Base-by-base conservation (phyloP, 2,329 filamentous ascomycete genomes). In the Mariannaea elegans region DNA sequence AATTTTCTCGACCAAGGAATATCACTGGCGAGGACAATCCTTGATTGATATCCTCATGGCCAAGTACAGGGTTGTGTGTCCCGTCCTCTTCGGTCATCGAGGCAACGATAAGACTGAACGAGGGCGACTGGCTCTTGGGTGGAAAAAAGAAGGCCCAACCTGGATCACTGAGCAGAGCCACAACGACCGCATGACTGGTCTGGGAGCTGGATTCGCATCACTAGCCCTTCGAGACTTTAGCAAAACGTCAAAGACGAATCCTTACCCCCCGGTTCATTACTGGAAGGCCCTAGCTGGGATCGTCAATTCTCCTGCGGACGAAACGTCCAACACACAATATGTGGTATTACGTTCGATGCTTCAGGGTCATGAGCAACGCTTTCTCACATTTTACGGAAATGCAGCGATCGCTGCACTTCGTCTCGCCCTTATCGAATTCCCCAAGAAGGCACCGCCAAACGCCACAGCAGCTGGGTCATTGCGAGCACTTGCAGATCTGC, bases 41-140 rank as follows among this genome's bases (percentile, higher is more conserved):
- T 81, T 97, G 58, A 89, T 93, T 51, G 92, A 96, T 72, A 91
- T 98, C 59, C 82, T 98, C 27, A 89, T 97, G 70, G 82, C 94
- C 54, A 97, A 98, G 75, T 91, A 92, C 70, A 88, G 93, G 60
- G 82, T 91, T 14, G 82, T 87, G 3, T 97, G 93, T 69, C 94
- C 95, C 0, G 89, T 93, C 2, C 81, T 99, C 1, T 98, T 96
- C 73, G 94, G 94, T 16, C 87, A 94, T 65, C 84, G 87, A 41
- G 94, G 92, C 21, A 87, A 82, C 62, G 92, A 97, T 73, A 88
- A 83, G 62, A 96, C 89, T 1, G 84, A 87, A 44, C 80, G 81
- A 10, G 93, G 92, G 1, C 85, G 89, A 12, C 66, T 76, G 16
- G 83, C 85, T n/a, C 76, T 97, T 2, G 93, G 92, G 1, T 97